Conservation (phyloP, 306 rosid genomes). For the Begonia fuchsioides region DNA sequence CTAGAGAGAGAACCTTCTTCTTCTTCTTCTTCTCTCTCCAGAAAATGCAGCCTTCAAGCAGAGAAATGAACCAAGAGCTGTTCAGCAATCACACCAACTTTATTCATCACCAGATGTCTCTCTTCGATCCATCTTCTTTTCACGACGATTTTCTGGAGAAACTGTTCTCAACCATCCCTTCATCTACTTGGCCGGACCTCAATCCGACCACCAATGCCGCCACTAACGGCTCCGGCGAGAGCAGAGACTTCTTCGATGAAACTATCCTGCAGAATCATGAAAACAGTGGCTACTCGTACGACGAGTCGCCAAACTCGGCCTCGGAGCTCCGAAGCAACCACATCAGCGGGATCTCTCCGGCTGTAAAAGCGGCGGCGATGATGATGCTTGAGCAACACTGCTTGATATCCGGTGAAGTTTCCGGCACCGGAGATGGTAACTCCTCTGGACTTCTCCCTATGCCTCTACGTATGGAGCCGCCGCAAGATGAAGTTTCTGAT, state of each 20-base stretch:
- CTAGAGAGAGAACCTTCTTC: not conserved
- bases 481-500: conserved; percentile 30
- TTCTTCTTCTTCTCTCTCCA: not conserved
- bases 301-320: conserved; percentile 20
- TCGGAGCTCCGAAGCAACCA: conserved; percentile 40
- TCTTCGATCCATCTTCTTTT: conserved; percentile 21
- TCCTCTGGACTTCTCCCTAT: conserved; percentile 21
- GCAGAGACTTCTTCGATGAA: conserved; percentile 11
- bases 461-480: conserved; percentile 17
- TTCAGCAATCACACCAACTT: conserved; percentile 20
- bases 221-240: not conserved
- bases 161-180: conserved; percentile 32
- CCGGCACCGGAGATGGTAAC: conserved; percentile 6
- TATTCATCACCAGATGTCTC: conserved; percentile 9
- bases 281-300: conserved; percentile 19
- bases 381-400: conserved; percentile 49
- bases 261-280: conserved; percentile 12
- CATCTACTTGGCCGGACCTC: conserved; percentile 33
- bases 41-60: conserved; percentile 28
- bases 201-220: conserved; percentile 5
- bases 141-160: conserved; percentile 49
- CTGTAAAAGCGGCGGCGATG: conserved; percentile 17
- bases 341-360: conserved; percentile 16
- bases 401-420: conserved; percentile 16
- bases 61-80: conserved; percentile 42